phyloP scores from a whole-genome alignment of 352 stramenopile genomes.

The Globisporangium carolinianum region DNA sequence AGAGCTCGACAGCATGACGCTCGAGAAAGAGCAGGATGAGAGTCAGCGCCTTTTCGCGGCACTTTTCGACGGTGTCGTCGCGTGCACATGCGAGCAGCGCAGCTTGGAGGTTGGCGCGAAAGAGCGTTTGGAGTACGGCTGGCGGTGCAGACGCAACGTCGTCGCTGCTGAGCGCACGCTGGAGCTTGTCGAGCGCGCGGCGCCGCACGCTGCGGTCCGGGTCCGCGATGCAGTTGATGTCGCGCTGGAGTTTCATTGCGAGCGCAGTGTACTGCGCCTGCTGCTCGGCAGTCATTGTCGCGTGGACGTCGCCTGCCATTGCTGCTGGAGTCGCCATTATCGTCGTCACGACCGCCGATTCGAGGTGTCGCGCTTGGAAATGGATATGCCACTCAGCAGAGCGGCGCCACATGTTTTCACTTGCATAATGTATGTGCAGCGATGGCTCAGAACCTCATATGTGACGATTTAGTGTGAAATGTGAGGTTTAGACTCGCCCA shows the following conservation, averaged over 20 bases:
- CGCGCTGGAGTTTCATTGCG: slow-evolving; percentile 75
- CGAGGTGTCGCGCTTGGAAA: background rate
- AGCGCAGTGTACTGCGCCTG: slow-evolving; percentile 49
- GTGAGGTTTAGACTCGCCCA: too few relatives aligned
- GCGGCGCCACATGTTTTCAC: background rate
- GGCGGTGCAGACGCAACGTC: slow-evolving; percentile 29
- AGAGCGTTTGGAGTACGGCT: slow-evolving; percentile 36
- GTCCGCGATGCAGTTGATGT: slow-evolving; percentile 76
- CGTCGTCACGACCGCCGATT: background rate
- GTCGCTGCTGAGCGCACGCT: slow-evolving; percentile 36
- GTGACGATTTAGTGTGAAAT: background rate
- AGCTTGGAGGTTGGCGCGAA: slow-evolving; percentile 32
- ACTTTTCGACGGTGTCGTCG: slow-evolving; percentile 65
- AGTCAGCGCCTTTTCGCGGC: slow-evolving; percentile 57
- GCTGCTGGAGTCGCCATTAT: slow-evolving; percentile 14
- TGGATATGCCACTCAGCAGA: background rate
- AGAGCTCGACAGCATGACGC: slow-evolving; percentile 33
- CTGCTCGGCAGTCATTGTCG: slow-evolving; percentile 32
- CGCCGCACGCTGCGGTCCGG: slow-evolving; percentile 63
- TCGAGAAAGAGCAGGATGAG: slow-evolving; percentile 57
- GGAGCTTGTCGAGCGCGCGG: slow-evolving; percentile 65
- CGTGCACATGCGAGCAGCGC: slow-evolving; percentile 43
- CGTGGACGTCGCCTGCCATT: too few relatives aligned
- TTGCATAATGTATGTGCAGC: slow-evolving; percentile 1
- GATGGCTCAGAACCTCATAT: background rate